Base-by-base conservation (phyloP, 768 basidiomycete species). In the Boletus sp. region DNA sequence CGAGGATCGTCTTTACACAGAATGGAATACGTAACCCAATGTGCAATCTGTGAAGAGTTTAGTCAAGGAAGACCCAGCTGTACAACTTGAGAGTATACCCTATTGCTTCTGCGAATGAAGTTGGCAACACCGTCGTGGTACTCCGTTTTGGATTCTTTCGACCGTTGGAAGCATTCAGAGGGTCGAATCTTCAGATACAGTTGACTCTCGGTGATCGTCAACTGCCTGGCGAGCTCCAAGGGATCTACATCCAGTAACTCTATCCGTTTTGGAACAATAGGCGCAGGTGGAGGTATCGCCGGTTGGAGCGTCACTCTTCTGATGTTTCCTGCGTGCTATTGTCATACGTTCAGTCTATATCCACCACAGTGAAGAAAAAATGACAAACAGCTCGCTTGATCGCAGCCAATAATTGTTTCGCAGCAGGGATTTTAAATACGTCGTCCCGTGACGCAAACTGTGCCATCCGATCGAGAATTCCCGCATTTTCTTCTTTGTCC, bases 201-300 rank as follows among this genome's bases (percentile, higher is more conserved):
- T 14, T 76, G 72, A 52, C 79, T 81, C 67, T 89, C 87, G 62
- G 83, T 77, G 60, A 87, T 79, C 0, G 87, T 88, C 60, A 89
- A 68, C 68, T 89, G 87, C 14, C 87, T 76, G 0, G 87, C 87
- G 4, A 89, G 67, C 64, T 89, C 87, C 46, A 85, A 65, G 0
- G 86, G 78, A 59, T 86, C 81, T 46, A 89, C 79, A 52, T 89
- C 87, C 11, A 79, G 61, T 5, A 88, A 63, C 44, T 83, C 82
- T 55, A 84, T 62, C 57, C 78, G 80, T 64, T 73, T 77, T 7
- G 72, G 73, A 51, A 75, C 73, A 52, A 77, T 78, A 7, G 84
- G 85, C 1, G 83, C 62, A 11, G 79, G 73, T 1, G 85, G 85
- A 4, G 81, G 76, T 1, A 71, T 59, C 15, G 68, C 53, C 12